Percentiles rank a stretch among this genome's conserved stretches.
phyloP scores from a whole-genome alignment of 352 stramenopile species.

The Aphanomyces invadans region DNA sequence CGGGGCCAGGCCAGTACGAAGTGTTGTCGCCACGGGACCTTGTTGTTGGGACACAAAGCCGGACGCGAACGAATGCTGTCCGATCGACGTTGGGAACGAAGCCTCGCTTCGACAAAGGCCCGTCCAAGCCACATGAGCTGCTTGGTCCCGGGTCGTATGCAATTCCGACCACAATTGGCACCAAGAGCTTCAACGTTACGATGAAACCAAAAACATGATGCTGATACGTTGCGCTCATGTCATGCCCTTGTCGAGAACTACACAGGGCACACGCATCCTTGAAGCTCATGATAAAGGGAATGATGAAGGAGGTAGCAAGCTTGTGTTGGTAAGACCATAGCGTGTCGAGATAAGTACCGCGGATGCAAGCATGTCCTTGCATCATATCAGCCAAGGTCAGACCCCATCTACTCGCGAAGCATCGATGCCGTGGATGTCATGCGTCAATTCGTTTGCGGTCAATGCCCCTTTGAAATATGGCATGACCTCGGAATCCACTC shows the following conservation, averaged over 20 bases:
- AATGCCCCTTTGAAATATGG: no score
- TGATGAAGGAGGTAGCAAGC: no score
- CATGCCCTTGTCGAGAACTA: background rate
- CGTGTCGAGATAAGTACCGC: no score
- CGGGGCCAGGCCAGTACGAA: slow-evolving; percentile 44
- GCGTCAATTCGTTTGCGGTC: no score
- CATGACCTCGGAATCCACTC: no score
- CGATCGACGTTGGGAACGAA: slow-evolving; percentile 44
- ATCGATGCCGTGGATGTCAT: no score
- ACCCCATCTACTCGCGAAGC: no score
- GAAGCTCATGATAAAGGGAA: no score
- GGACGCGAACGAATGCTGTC: slow-evolving; percentile 35
- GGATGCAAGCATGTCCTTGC: no score
- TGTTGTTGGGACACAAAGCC: background rate
- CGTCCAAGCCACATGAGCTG: slow-evolving; percentile 34
- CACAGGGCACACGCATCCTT: background rate
- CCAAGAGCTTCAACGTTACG: slow-evolving; percentile 64
- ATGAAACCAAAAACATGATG: slow-evolving; percentile 31
- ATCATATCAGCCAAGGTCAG: no score
- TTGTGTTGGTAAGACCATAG: no score
- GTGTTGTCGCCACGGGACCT: background rate
- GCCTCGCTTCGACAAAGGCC: slow-evolving; percentile 42
- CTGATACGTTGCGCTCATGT: background rate
- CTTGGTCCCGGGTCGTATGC: slow-evolving; percentile 48
- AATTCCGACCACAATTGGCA: slow-evolving; percentile 46